Base-by-base conservation (phyloP, 495 filamentous ascomycete genomes). In the Penicillium maclennaniae region DNA sequence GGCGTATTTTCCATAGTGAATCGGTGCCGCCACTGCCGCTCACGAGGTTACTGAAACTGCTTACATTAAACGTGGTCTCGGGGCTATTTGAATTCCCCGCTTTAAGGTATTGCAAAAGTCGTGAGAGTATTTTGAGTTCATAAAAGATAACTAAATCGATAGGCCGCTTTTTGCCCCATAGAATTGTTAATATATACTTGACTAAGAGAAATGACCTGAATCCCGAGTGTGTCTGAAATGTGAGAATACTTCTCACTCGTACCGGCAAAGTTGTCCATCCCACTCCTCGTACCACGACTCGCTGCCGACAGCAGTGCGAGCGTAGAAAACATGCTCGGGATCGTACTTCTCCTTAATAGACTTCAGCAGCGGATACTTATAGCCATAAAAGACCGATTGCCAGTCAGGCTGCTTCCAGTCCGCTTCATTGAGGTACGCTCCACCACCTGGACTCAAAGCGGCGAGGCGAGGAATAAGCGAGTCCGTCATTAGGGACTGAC, bases 281-380 rank as follows among this genome's bases (percentile, higher is more conserved):
- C 15, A n/a, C 6, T 47, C 17, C 23, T 52, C 34, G 7, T 26
- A 12, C 71, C 75, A 79, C 15, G 61, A 49, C 47, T 85, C 82
- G 26, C 74, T 79, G 0, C 76, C 79, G 2, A 83, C 79, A 40
- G 63, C 73, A 9, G 69, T 78, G 17, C 51, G 49, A 4, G 68
- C 77, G 49, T 76, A 83, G 43, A 85, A 83, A 16, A 79, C 55
- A 23, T 63, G 54, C 19, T 66, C 63, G 0, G 82, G 80, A 55
- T 85, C 81, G 21, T 71, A 78, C 48, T 67, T 72, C 41, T 63
- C 54, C 71, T 85, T 84, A 23, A 82, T 69, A 8, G 49, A 21
- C 27, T 63, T 27, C 28, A 83, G 59, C 0, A 48, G 56, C 0
- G 43, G 41, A 49, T 83, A 84, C 4, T 57, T 21, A 3, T 10